phyloP scores from a whole-genome alignment of 2,329 filamentous ascomycete species.

The Trichoderma sp. region DNA sequence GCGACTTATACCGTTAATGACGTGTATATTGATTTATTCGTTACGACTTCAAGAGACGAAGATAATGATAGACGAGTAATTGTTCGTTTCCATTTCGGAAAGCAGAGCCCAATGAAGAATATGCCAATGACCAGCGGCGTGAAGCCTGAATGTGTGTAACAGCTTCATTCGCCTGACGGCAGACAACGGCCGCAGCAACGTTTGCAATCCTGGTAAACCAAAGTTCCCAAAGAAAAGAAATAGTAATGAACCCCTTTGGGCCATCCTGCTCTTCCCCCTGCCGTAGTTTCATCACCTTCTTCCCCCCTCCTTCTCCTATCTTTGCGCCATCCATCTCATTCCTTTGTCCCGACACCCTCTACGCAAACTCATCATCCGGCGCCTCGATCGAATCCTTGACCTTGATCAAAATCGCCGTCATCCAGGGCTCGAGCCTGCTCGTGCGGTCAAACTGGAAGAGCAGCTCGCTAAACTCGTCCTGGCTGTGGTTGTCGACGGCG shows the following conservation, averaged over 20 bases:
- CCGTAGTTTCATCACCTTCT: neutral
- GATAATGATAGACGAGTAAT: conserved; percentile 7
- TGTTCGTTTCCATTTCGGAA: neutral
- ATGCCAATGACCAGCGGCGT: neutral
- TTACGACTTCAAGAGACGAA: conserved; percentile 11
- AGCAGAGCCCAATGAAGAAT: neutral
- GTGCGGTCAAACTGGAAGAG: conserved; percentile 88
- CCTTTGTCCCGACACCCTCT: conserved; percentile 19
- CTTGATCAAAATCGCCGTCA: conserved; percentile 80
- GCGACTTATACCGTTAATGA: too few relatives aligned
- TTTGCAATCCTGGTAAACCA: conserved; percentile 13
- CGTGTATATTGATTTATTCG: conserved; percentile 18
- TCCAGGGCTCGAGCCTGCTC: conserved; percentile 95
- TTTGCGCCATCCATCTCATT: neutral
- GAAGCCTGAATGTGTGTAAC: conserved; percentile 8
- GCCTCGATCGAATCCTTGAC: conserved; percentile 82
- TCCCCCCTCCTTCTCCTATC: neutral
- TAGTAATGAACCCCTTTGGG: neutral
- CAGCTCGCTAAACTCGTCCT: conserved; percentile 82
- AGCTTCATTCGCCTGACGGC: neutral
- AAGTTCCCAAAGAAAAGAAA: neutral
- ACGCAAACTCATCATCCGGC: conserved; percentile 49
- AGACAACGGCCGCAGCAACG: neutral
- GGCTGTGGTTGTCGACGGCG: conserved; percentile 74
- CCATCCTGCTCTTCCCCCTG: neutral